Evolutionary conservation across 2,329 filamentous ascomycete genomes (phyloP).

Genomic region (Lecanicillium sp.): DNA sequence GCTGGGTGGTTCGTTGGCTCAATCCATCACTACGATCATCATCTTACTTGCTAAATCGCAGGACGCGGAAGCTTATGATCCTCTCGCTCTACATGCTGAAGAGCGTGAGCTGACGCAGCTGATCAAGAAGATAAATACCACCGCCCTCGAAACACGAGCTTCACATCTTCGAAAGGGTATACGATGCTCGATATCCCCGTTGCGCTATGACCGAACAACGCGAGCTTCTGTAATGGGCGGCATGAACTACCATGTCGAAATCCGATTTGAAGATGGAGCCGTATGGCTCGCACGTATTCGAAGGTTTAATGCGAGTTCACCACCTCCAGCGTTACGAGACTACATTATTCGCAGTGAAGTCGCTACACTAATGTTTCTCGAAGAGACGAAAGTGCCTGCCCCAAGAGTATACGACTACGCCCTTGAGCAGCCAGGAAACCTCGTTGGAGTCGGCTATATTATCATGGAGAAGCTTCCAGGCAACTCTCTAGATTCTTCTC

Average conservation of each 20-base stretch:
- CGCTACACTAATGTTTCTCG: constrained; percentile 30
- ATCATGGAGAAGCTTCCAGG: constrained; percentile 33
- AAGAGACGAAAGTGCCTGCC: constrained; percentile 24
- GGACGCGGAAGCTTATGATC: constrained; percentile 26
- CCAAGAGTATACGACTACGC: constrained; percentile 29
- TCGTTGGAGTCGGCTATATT: constrained; percentile 30
- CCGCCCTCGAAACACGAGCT: constrained; percentile 27
- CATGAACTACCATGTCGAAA: constrained; percentile 34
- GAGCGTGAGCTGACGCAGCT: constrained; percentile 23
- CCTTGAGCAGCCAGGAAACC: constrained; percentile 20
- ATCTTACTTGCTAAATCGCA: constrained; percentile 14
- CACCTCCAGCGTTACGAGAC: constrained; percentile 22
- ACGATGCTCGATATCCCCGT: constrained; percentile 23
- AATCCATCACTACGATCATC: constrained; percentile 2
- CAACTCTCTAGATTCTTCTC: constrained; percentile 26
- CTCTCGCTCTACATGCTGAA: constrained; percentile 24
- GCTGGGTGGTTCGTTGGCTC: constrained; percentile 25
- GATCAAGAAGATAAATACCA: constrained; percentile 24
- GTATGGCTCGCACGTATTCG: constrained; percentile 34
- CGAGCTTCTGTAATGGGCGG: constrained; percentile 32
- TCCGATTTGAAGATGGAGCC: constrained; percentile 33
- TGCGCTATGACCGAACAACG: constrained; percentile 25
- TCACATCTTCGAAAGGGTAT: constrained; percentile 25
- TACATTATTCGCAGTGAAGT: constrained; percentile 31
- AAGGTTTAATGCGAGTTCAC: constrained; percentile 29